Conservation (phyloP, 2,329 filamentous ascomycete genomes). For the Aspergillus ibericus region DNA sequence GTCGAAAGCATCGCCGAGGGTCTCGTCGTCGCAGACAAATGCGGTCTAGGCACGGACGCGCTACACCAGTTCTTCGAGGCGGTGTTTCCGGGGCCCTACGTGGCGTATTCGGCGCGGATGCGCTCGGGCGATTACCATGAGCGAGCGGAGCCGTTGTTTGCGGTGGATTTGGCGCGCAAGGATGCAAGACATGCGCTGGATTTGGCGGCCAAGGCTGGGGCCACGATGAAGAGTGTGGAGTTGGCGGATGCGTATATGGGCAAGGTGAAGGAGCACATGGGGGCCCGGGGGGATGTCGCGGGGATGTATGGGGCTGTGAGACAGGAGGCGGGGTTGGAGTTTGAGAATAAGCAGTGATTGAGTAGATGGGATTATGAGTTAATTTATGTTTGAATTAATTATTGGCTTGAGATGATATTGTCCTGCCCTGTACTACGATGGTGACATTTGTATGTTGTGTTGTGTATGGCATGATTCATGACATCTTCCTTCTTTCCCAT, state of each 20-base stretch:
- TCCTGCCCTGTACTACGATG: too few species aligned
- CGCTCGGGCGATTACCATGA: neutral
- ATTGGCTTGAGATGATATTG: too few species aligned
- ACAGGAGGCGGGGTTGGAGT: constrained; percentile 67
- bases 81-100: constrained; percentile 1
- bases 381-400: too few species aligned
- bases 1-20: neutral
- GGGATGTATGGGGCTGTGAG: constrained; percentile 75
- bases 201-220: neutral
- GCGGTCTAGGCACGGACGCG: neutral
- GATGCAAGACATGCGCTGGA: constrained; percentile 2
- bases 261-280: constrained; percentile 5
- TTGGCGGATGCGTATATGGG: constrained; percentile 8
- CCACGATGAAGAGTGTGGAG: neutral
- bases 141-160: neutral
- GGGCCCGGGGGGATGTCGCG: constrained; percentile 64
- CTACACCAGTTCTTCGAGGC: constrained; percentile 2
- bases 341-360: constrained; percentile 54
- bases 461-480: too few species aligned
- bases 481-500: too few species aligned
- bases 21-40: constrained; percentile 11
- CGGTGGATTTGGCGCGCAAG: neutral
- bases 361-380: too few species aligned
- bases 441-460: too few species aligned
- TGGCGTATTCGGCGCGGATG: constrained; percentile 1